Base-by-base conservation (phyloP, 164 flowering plant species). In the Piper betle region DNA sequence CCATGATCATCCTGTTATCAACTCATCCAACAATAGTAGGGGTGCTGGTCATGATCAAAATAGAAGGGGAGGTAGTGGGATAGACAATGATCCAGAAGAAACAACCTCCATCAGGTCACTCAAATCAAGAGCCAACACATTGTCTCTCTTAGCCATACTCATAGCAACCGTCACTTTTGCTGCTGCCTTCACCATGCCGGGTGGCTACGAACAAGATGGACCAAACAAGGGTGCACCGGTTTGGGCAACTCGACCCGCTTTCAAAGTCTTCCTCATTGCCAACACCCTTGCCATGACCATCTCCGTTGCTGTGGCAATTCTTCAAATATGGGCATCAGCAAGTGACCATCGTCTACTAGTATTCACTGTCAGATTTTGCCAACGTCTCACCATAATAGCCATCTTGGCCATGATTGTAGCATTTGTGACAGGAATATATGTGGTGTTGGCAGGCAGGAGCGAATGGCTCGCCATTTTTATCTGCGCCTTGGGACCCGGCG, bases 161-260 rank as follows among this genome's bases (percentile, higher is more conserved):
- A 72, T 75, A 1, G 75, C 71, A 19, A 72, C 74, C 0, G 73
- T 75, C 11, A 61, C 79, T 7, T 71, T 68, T 16, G 57, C 67
- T 9, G 75, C 78, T 0, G 68, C 64, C 5, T 67, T 75, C 66
- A 40, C 63, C 37, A 43, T 72, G 52, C 78, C 78, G 5, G 75
- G 75, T 5, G 75, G 73, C 11, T 68, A 65, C 58, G 8, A 48
- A 3, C 7, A 12, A n/a, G 61, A 64, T 6, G 64, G 17, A 13
- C 60, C 46, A 0, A 33, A 57, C 39, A 41, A 55, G 39, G 76
- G 71, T 2, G 20, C 25, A 55, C 62, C 78, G 7, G n/a, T 48
- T 4, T 39, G 66, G 1, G 33, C 33, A 17, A 58, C 18, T 3
- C 63, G 48, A 46, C 7, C 60, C 5, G 62, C 70, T 11, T 64